Percentiles rank a stretch among this genome's conserved stretches.
These are phyloP conservation scores for Mortierella polycephala DNA, from an alignment of 371 early-diverging fungal species.

Conservation along the genomic window DNA sequence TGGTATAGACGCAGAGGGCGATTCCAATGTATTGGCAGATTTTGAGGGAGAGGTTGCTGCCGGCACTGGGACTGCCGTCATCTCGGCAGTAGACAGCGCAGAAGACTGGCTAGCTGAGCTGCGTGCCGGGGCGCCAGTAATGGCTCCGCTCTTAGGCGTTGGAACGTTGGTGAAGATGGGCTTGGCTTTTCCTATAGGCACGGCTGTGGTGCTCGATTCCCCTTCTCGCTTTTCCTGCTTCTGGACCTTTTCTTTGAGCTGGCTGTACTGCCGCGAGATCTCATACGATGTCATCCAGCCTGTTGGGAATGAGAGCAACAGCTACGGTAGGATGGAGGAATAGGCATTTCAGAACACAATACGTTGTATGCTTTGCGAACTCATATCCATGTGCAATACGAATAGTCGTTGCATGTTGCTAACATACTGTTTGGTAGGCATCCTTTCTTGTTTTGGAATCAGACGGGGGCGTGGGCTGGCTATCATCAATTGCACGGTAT, in stretches of 20 bases:
- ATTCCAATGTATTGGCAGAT: background rate
- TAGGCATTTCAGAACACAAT: background rate
- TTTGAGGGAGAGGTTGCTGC: background rate
- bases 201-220: conserved; percentile 15
- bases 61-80: background rate
- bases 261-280: conserved; percentile 66
- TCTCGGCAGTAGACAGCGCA: background rate
- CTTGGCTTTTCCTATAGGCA: conserved; percentile 8
- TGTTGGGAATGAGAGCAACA: conserved; percentile 60
- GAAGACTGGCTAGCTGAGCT: background rate
- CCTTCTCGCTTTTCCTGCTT: conserved; percentile 34
- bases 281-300: conserved; percentile 67
- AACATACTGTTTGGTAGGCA: conserved; percentile 61
- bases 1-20: background rate
- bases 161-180: background rate
- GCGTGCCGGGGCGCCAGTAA: background rate
- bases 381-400: too few species aligned
- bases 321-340: conserved; percentile 31
- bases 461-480: conserved; percentile 24
- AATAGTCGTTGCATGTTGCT: too few species aligned
- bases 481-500: conserved; percentile 22
- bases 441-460: conserved; percentile 63
- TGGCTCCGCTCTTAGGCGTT: background rate
- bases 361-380: too few species aligned
- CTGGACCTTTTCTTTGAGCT: conserved; percentile 57